Evolutionary conservation across 805 yeast species (phyloP), one percentile per base, ranked within the genome.

Genomic region (Candida odintsovae): DNA sequence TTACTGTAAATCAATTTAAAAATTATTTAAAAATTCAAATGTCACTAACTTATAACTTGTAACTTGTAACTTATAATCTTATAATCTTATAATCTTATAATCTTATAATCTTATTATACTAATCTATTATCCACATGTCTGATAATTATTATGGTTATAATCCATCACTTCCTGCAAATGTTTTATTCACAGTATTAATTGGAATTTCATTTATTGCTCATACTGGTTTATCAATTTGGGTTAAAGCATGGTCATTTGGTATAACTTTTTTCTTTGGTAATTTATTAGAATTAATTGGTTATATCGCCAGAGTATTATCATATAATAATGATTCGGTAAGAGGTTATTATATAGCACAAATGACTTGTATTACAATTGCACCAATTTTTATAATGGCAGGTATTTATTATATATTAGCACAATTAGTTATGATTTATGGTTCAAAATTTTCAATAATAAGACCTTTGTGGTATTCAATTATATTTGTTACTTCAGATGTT

Each of bases 321-420:
- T 70, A 73, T 20, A 55, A 61, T 40, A 58, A 75, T 51, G 59
- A 62, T 4, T 33, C 54, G n/a, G 58, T 65, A 33, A 52, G 65
- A 40, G 61, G 72, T 43, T 65, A 70, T 23, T 89, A 72, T 57
- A 59, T 84, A 39, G 66, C 80, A 53, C 95, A 89, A 62, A 10
- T 11, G 4, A 33, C 36, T 3, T n/a, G 36, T 16, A 33, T 33
- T 16, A 33, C 36, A 3, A 16, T 38, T 5, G 90, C 88, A 0
- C 96, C 96, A 0, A 87, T 86, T 19, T 84, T 89, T 61, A 68
- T 86, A 40, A 84, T 86, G 86, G 96, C 85, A 4, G 95, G 90
- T 2, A 71, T 88, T 5, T 89, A 89, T 66, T 83, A 76, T 56
- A 69, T 81, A 44, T 66, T 88, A 48, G 89, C 86, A 6, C 83